phyloP scores from a whole-genome alignment of 305 asterid species.

The Fraxinus greggii region DNA sequence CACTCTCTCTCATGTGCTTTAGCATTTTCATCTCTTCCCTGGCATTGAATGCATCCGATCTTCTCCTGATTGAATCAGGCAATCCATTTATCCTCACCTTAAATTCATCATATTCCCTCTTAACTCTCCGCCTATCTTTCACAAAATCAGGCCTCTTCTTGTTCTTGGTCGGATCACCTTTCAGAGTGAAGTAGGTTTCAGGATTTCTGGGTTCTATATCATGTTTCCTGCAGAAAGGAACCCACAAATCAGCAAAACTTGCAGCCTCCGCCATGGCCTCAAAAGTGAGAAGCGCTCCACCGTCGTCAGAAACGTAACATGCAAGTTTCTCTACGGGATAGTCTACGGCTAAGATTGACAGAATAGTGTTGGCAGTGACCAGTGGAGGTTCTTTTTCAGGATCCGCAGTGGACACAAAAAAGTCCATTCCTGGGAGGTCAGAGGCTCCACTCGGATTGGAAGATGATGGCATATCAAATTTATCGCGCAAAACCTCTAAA shows the following conservation, averaged over 20 bases:
- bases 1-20: conserved; percentile 44
- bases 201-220: conserved; percentile 60
- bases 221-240: conserved; percentile 67
- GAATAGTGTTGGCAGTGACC: conserved; percentile 50
- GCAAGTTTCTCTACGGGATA: conserved; percentile 57
- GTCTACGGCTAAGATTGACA: conserved; percentile 48
- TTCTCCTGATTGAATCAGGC: conserved; percentile 45
- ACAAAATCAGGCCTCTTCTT: conserved; percentile 51
- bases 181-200: conserved; percentile 50
- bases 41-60: conserved; percentile 53
- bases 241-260: conserved; percentile 59
- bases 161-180: conserved; percentile 51
- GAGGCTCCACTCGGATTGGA: conserved; percentile 47
- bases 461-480: conserved; percentile 44
- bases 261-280: conserved; percentile 63
- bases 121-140: conserved; percentile 45
- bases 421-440: conserved; percentile 51
- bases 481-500: conserved; percentile 39
- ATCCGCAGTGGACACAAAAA: conserved; percentile 55
- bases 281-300: conserved; percentile 58
- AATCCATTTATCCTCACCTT: conserved; percentile 49
- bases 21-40: conserved; percentile 52
- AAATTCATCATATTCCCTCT: conserved; percentile 53
- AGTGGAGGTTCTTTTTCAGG: conserved; percentile 60
- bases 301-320: conserved; percentile 68